A percentile compares a stretch with the other conserved stretches of the same genome.
Evolutionary conservation across 768 basidiomycete genomes (phyloP).

Genomic region (Kwoniella sp.): DNA sequence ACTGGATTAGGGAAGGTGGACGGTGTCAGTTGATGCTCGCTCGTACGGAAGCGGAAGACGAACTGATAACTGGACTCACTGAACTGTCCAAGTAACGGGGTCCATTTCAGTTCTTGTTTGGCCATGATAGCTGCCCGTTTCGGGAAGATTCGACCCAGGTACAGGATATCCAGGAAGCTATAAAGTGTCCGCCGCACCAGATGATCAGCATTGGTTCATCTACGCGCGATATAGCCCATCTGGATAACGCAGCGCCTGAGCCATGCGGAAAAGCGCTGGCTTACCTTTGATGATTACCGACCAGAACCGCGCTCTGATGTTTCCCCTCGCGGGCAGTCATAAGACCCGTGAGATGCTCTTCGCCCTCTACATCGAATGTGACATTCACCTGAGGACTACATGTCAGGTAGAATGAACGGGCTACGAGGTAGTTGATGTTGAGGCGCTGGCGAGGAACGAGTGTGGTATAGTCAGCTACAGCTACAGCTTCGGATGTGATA

Average conservation of each 20-base stretch:
- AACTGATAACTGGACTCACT: constrained; percentile 65
- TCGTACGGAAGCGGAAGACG: too few species aligned
- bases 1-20: constrained; percentile 55
- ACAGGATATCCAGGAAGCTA: constrained; percentile 63
- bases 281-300: constrained; percentile 84
- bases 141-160: constrained; percentile 82
- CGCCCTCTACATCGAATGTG: constrained; percentile 77
- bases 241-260: neutral
- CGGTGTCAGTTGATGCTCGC: neutral
- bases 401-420: constrained; percentile 75
- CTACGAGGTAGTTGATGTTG: constrained; percentile 82
- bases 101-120: constrained; percentile 83
- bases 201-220: too few species aligned
- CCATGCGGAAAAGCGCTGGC: too few species aligned
- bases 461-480: too few species aligned
- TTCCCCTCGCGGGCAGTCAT: constrained; percentile 38
- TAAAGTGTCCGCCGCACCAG: too few species aligned
- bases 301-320: constrained; percentile 64
- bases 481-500: too few species aligned
- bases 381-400: constrained; percentile 69
- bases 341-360: constrained; percentile 68
- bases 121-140: constrained; percentile 83
- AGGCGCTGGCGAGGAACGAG: constrained; percentile 60
- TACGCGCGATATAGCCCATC: too few species aligned
- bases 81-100: constrained; percentile 83